These are phyloP conservation scores for Fomitopsis serialis DNA, from an alignment of 768 basidiomycete species.

Conservation along the genomic window DNA sequence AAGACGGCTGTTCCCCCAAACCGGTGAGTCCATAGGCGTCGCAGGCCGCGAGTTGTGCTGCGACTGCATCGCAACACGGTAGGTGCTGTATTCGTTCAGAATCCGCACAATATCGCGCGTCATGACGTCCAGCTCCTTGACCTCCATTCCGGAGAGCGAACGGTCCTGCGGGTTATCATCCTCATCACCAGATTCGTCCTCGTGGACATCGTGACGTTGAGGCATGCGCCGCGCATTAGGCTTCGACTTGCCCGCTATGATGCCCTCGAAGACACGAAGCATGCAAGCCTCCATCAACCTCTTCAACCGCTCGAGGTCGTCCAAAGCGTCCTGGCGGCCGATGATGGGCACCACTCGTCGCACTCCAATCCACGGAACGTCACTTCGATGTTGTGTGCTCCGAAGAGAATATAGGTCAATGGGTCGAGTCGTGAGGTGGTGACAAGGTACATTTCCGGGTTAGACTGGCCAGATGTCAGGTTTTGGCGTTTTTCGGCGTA, in stretches of 20 bases:
- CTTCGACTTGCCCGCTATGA: constrained; percentile 39
- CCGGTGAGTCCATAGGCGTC: constrained; percentile 56
- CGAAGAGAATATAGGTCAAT: constrained; percentile 87
- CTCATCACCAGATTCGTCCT: constrained; percentile 57
- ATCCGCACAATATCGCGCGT: constrained; percentile 72
- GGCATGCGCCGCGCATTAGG: constrained; percentile 29
- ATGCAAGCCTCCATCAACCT: constrained; percentile 75
- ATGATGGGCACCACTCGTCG: constrained; percentile 88
- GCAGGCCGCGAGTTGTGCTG: constrained; percentile 58
- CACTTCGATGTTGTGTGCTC: constrained; percentile 72
- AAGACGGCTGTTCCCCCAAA: constrained; percentile 31
- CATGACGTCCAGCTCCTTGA: constrained; percentile 69
- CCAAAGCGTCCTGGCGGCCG: constrained; percentile 50
- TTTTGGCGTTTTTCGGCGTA: constrained; percentile 84
- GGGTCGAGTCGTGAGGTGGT: constrained; percentile 84
- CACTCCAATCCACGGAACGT: constrained; percentile 74
- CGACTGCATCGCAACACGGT: constrained; percentile 53
- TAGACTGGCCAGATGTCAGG: constrained; percentile 40
- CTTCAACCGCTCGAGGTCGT: constrained; percentile 81
- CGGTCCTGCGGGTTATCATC: constrained; percentile 38
- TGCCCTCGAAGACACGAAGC: constrained; percentile 87
- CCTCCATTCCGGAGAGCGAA: constrained; percentile 62
- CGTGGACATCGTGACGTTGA: constrained; percentile 36
- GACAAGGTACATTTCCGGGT: constrained; percentile 63
- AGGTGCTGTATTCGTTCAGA: constrained; percentile 65